phyloP scores from a whole-genome alignment of 139 green algal genomes.

The Chlamydomonas incerta region DNA sequence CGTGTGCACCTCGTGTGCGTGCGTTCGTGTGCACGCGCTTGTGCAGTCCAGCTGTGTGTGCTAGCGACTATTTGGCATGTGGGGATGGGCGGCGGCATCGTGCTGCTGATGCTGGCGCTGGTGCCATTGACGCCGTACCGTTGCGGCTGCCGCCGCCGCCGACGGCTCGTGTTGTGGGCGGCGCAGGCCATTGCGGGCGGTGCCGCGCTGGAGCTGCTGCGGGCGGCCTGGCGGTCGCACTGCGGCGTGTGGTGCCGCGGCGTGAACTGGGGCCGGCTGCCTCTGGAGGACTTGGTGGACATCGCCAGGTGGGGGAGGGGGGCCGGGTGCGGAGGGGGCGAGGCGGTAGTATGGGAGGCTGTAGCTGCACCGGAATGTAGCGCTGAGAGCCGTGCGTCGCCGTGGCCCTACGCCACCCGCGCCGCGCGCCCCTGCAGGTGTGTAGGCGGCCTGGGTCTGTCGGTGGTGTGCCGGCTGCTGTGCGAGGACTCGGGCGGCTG shows the following conservation, averaged over 20 bases:
- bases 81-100: too few relatives aligned
- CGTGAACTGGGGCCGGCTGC: constrained; percentile 80
- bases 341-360: too few relatives aligned
- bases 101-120: too few relatives aligned
- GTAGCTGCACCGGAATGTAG: too few relatives aligned
- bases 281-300: constrained; percentile 70
- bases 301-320: constrained; percentile 73
- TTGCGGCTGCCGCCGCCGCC: neutral
- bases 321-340: neutral
- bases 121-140: too few relatives aligned
- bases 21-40: neutral
- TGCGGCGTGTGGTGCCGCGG: constrained; percentile 65
- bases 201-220: constrained; percentile 34
- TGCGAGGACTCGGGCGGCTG: constrained; percentile 79
- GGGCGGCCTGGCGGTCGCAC: constrained; percentile 63
- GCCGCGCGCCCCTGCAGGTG: constrained; percentile 51
- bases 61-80: too few relatives aligned
- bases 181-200: constrained; percentile 54
- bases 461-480: constrained; percentile 80
- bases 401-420: neutral
- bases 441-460: constrained; percentile 76
- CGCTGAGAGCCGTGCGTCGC: too few relatives aligned
- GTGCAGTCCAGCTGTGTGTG: too few relatives aligned
- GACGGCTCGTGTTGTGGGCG: too few relatives aligned
- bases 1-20: neutral